Evolutionary conservation across 2,329 filamentous ascomycete species (phyloP), one percentile per base, ranked within the genome.

Genomic region (Podosphaera aphanis): DNA sequence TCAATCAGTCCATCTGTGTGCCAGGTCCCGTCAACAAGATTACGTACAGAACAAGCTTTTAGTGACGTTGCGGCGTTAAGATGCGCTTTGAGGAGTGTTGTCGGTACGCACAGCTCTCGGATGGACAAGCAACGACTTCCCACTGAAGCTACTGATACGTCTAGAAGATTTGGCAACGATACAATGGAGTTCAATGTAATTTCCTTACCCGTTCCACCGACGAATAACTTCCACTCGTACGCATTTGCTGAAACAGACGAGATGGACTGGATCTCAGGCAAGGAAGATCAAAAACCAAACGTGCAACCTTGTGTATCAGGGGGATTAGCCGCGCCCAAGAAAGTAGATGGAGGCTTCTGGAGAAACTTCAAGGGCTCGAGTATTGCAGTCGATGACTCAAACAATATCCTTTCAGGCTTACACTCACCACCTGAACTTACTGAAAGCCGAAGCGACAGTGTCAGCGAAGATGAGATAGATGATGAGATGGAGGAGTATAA

Each of bases 401-500:
- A 29, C 25, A 6, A 5, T 5, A 29, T 29, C 11, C 25, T 29
- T 29, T 23, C 33, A 10, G 43, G 33, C 10, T 18, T 29, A n/a
- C 29, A 21, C 8, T 19, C 16, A 37, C 8, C 31, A 10, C 21
- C 20, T 13, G 33, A 45, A 11, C 20, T 23, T n/a, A 36, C 18
- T 37, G 33, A 23, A 18, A 27, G 20, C 10, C 15, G 25, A 5
- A 38, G 31, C 13, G 43, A 20, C 8, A 18, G 43, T 11, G 43
- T 38, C 15, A 23, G 31, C 18, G 43, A 38, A 18, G 43, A 37
- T 20, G 31, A 38, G 21, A 37, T 33, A n/a, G 29, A 45, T 45
- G 43, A 36, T 25, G 16, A 25, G 5, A 38, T 46, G 44, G 44
- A 46, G 8, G 44, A 46, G 35, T 46, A 38, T 38, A 39, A 40